These are phyloP conservation scores for Pseudotulostoma volvatum DNA, from an alignment of 495 filamentous ascomycete genomes.

Conservation along the genomic window DNA sequence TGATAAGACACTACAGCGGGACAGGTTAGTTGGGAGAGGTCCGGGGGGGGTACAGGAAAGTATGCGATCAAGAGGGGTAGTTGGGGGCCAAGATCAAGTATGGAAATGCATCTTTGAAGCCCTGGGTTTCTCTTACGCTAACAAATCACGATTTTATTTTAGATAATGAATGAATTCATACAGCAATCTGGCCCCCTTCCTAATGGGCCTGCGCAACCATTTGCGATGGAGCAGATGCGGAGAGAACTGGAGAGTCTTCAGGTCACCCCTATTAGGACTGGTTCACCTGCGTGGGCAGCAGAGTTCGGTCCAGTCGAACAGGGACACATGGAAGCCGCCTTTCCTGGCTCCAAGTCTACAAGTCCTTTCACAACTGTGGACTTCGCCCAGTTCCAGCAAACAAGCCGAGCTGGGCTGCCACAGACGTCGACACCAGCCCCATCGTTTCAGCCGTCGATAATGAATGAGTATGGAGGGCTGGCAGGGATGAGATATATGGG, in stretches of 20 bases:
- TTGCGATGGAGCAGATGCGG: constrained; percentile 57
- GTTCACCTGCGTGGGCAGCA: constrained; percentile 48
- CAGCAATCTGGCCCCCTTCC: constrained; percentile 49
- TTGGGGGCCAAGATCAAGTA: constrained; percentile 47
- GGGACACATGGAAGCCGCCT: constrained; percentile 65
- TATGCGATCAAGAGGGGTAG: constrained; percentile 45
- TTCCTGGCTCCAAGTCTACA: constrained; percentile 37
- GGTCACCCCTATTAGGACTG: constrained; percentile 37
- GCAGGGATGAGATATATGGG: constrained; percentile 40
- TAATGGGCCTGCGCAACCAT: constrained; percentile 34
- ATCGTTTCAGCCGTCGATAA: constrained; percentile 27
- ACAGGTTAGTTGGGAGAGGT: constrained; percentile 61
- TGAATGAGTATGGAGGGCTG: constrained; percentile 42
- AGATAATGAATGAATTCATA: constrained; percentile 92
- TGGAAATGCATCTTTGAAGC: constrained; percentile 5
- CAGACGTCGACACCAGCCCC: constrained; percentile 40
- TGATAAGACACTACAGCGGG: constrained; percentile 85
- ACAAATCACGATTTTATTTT: constrained; percentile 7
- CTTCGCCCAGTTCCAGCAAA: constrained; percentile 70
- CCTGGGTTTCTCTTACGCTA: no score
- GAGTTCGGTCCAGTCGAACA: constrained; percentile 55
- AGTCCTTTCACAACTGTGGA: constrained; percentile 61
- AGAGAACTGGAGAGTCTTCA: constrained; percentile 46
- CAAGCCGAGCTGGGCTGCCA: constrained; percentile 37
- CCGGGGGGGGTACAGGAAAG: constrained; percentile 45